Evolutionary conservation across 2,329 filamentous ascomycete genomes (phyloP).

Genomic region (Diaporthe capsici): DNA sequence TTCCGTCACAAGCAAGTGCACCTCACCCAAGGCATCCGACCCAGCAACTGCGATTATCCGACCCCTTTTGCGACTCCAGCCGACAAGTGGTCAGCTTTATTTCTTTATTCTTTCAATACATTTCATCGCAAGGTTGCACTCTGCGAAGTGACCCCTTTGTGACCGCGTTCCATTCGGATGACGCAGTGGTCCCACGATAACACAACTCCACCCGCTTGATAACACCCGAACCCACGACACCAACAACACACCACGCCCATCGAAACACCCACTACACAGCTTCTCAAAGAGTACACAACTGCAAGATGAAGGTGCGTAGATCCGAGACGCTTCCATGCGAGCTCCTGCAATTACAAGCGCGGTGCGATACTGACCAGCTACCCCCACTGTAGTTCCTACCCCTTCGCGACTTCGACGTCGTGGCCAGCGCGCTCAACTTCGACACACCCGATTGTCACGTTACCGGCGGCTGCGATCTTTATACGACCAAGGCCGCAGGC

Average conservation of each 20-base stretch:
- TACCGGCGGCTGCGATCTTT: slow-evolving; percentile 93
- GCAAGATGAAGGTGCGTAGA: slow-evolving; percentile 57
- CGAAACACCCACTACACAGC: background rate
- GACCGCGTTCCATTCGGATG: slow-evolving; percentile 35
- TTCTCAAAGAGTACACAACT: background rate
- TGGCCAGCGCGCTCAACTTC: slow-evolving; percentile 95
- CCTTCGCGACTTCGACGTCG: slow-evolving; percentile 89
- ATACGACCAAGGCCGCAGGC: slow-evolving; percentile 96
- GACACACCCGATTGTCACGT: slow-evolving; percentile 94
- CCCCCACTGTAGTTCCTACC: slow-evolving; percentile 81
- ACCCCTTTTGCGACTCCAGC: background rate
- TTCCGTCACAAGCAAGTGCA: slow-evolving; percentile 24
- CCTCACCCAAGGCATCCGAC: slow-evolving; percentile 7
- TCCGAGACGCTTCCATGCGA: too few species aligned
- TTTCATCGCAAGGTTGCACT: background rate
- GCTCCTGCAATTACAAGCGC: too few species aligned
- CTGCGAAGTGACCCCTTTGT: slow-evolving; percentile 22
- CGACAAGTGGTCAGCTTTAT: background rate
- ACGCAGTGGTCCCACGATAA: slow-evolving; percentile 41
- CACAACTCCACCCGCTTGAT: slow-evolving; percentile 38
- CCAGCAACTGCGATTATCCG: background rate
- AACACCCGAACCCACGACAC: slow-evolving; percentile 34
- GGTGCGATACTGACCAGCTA: background rate
- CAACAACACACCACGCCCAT: slow-evolving; percentile 9
- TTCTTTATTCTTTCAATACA: background rate